Conservation (phyloP, 192 early-diverging fungal genomes). For the Gamsiella multidivaricata region DNA sequence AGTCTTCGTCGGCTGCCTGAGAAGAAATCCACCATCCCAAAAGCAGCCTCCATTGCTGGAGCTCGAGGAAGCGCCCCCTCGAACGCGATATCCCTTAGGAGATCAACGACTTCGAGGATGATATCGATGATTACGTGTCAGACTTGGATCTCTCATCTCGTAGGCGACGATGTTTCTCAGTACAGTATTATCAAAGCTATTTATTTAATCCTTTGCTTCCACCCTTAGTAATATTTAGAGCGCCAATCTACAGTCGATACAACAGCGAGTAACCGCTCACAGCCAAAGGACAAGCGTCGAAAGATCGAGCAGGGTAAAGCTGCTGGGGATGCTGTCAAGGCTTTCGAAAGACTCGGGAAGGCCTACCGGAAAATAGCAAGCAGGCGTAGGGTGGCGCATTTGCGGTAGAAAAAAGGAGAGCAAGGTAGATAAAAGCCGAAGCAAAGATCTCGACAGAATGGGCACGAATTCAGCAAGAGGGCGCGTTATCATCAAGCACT, state of each 20-base stretch:
- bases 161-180: not conserved
- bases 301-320: not conserved
- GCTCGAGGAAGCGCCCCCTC: not conserved
- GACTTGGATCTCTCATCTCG: not conserved
- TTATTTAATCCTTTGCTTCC: not conserved
- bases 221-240: not conserved
- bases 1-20: not conserved
- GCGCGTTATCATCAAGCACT: not conserved
- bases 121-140: not conserved
- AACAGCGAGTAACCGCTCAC: not conserved
- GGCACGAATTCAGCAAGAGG: constrained; percentile 3
- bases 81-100: not conserved
- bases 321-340: not conserved
- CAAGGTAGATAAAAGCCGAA: not conserved
- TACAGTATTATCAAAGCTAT: not conserved
- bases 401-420: constrained; percentile 2
- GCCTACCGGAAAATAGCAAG: not conserved
- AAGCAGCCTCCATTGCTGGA: not conserved
- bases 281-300: not conserved
- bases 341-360: not conserved
- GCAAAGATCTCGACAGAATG: not conserved
- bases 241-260: constrained; percentile 2
- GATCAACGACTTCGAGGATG: not conserved
- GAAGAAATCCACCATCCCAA: not conserved
- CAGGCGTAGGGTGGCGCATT: not conserved